These are phyloP conservation scores for Candida oleophila DNA, from an alignment of 805 yeast species.

Conservation along the genomic window DNA sequence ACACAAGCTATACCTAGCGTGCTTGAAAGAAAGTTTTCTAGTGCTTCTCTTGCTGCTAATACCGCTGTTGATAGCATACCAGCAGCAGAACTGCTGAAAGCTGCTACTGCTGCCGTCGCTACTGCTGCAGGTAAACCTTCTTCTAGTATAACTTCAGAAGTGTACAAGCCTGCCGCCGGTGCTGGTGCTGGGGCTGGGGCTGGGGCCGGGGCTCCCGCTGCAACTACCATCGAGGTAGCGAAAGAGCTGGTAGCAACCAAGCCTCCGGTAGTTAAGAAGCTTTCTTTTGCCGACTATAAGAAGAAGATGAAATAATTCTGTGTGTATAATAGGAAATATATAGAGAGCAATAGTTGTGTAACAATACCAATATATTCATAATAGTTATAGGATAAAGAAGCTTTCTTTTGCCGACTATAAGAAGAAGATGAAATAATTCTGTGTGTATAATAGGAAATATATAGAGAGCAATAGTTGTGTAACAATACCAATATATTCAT, in stretches of 20 bases:
- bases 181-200: no score
- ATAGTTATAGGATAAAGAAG: conserved; percentile 38
- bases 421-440: conserved; percentile 45
- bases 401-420: conserved; percentile 75
- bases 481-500: no score
- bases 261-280: conserved; percentile 47
- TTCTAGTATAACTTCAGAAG: neutral
- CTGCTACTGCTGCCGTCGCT: neutral
- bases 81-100: neutral
- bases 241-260: conserved; percentile 11
- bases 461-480: neutral
- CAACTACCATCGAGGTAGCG: conserved; percentile 1
- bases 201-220: no score
- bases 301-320: conserved; percentile 45
- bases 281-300: conserved; percentile 75
- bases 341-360: neutral
- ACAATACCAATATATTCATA: no score
- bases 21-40: neutral
- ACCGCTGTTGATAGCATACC: neutral
- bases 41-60: neutral
- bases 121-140: conserved; percentile 2
- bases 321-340: neutral
- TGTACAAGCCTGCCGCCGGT: neutral
- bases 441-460: neutral
- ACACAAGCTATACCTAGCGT: neutral